Base-by-base conservation (phyloP, 495 filamentous ascomycete species). In the Entonaema liquescens region DNA sequence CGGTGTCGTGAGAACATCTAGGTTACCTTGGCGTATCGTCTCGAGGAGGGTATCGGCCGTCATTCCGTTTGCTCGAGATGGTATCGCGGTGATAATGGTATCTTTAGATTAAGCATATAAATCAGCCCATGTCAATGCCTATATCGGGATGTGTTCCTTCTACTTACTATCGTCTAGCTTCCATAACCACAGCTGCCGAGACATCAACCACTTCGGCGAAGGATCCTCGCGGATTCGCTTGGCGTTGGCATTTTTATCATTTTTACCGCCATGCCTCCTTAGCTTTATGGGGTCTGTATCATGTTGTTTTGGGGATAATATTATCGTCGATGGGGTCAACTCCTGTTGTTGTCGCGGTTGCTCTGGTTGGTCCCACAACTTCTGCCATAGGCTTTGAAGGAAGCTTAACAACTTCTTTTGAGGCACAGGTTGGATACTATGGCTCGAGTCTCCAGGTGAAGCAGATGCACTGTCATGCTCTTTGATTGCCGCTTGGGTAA, bases 31-130 rank as follows among this genome's bases (percentile, higher is more conserved):
- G 2, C 42, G 42, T 11, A 47, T 47, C 8, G 42, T 47, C 42
- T 47, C 42, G 42, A 47, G 42, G 23, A 47, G 42, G 42, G 42
- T 47, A 1, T 47, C 42, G 42, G 42, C 42, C 42, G 42, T 47
- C 42, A 47, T 47, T 47, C 42, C 42, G 19, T 47, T 47, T 47
- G 42, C 42, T 47, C 42, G 42, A 47, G 42, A 47, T 19, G 42
- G 42, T 23, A 47, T 47, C 19, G 42, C 42, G 8, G 42, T 47
- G 17, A 47, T 47, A 5, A 47, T 47, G 2, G 42, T 47, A 23
- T 47, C 42, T 47, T 23, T 23, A 0, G 42, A 23, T 47, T 23
- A 47, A 47, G 42, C 19, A 23, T 23, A 47, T 12, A 2, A 12
- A 23, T 47, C 3, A 47, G 42, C 42, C 19, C 9, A 23, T 47